Conservation (phyloP, 208 protist genomes). For the Trichomonas gallinae region DNA sequence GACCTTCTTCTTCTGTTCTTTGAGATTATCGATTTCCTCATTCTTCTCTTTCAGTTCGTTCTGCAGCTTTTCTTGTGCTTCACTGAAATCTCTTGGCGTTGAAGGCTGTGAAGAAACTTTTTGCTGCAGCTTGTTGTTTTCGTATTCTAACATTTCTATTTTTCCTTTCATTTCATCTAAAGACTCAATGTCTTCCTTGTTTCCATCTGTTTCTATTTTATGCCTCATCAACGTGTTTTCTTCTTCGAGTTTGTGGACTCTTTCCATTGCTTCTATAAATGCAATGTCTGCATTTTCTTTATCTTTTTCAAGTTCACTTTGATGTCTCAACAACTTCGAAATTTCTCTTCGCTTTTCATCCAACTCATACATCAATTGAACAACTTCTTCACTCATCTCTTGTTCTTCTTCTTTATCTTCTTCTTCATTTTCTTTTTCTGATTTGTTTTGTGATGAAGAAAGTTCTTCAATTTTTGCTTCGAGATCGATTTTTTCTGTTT, state of each 20-base stretch:
- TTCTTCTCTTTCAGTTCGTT: background rate
- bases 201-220: background rate
- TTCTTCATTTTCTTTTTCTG: background rate
- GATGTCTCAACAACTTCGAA: background rate
- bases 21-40: background rate
- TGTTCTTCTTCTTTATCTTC: background rate
- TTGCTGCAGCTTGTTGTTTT: background rate
- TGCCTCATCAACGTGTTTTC: background rate
- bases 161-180: background rate
- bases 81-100: background rate
- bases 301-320: background rate
- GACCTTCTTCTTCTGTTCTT: background rate
- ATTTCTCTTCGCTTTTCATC: background rate
- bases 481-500: background rate
- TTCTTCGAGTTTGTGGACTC: background rate
- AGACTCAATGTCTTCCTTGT: background rate
- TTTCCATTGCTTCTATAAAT: background rate
- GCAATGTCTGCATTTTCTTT: background rate
- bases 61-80: background rate
- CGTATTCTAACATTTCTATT: background rate
- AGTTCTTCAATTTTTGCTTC: too few relatives aligned
- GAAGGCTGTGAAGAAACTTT: background rate
- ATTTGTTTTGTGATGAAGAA: background rate
- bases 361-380: background rate
- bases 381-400: background rate